These are phyloP conservation scores for Ganoderma boninense DNA, from an alignment of 1,284 basidiomycete genomes.

Conservation along the genomic window DNA sequence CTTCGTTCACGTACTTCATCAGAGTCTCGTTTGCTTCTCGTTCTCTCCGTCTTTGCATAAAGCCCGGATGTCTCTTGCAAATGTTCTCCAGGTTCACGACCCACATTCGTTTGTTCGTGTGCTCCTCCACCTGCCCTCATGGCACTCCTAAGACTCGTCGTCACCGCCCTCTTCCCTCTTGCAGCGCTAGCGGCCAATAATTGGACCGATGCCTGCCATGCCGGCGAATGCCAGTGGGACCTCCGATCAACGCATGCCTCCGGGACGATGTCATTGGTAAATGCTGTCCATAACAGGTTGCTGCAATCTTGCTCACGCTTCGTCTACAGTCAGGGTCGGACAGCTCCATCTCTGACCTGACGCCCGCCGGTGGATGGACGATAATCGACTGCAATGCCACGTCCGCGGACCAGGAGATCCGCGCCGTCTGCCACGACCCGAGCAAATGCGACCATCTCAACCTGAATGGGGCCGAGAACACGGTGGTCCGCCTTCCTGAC, in stretches of 20 bases:
- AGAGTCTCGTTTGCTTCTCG: not conserved
- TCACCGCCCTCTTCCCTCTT: slow-evolving; percentile 5
- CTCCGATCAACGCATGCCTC: slow-evolving; percentile 3
- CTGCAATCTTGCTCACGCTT: slow-evolving; percentile 15
- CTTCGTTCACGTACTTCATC: not conserved
- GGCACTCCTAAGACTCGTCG: not conserved
- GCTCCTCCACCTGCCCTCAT: not conserved
- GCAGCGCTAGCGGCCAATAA: slow-evolving; percentile 15
- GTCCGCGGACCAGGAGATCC: slow-evolving; percentile 50
- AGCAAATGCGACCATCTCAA: slow-evolving; percentile 54
- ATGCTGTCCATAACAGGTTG: not conserved
- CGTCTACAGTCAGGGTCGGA: slow-evolving; percentile 40
- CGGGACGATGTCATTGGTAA: slow-evolving; percentile 19
- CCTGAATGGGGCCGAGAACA: slow-evolving; percentile 52
- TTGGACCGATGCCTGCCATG: slow-evolving; percentile 18
- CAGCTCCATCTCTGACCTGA: slow-evolving; percentile 58
- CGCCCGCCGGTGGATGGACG: slow-evolving; percentile 59
- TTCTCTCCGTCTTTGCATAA: not conserved
- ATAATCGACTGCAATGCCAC: slow-evolving; percentile 54
- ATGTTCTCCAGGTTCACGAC: not conserved
- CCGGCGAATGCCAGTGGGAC: slow-evolving; percentile 26
- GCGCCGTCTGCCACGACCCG: slow-evolving; percentile 51
- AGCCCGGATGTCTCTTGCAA: not conserved
- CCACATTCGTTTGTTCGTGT: not conserved
- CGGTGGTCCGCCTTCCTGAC: slow-evolving; percentile 55